Evolutionary conservation across 192 early-diverging fungal species (phyloP).

Genomic region (Mortierella alpina): DNA sequence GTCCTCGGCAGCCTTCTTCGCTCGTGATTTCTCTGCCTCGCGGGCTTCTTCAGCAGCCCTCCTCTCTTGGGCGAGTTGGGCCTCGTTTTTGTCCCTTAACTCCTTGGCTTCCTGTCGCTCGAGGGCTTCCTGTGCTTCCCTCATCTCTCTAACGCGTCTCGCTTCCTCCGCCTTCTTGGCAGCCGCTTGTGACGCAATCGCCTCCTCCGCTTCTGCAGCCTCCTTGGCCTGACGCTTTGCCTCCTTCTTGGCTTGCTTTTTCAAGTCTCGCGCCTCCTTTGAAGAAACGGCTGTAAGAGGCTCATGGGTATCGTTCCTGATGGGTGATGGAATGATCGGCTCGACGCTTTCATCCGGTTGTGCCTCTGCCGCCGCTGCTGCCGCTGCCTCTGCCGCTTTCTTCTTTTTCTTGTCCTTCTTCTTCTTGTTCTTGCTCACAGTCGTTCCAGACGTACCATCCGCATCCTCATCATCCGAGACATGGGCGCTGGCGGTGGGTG

Average conservation of each 20-base stretch:
- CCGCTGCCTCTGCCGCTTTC: constrained; percentile 16
- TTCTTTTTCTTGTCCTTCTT: constrained; percentile 56
- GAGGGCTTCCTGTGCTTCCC: constrained; percentile 35
- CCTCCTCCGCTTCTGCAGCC: constrained; percentile 35
- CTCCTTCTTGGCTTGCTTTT: constrained; percentile 51
- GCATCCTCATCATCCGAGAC: constrained; percentile 41
- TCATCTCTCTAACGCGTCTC: constrained; percentile 16
- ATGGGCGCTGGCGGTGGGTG: constrained; percentile 42
- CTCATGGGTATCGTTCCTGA: not conserved
- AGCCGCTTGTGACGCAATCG: constrained; percentile 16
- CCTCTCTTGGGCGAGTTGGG: constrained; percentile 17
- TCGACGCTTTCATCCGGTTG: not conserved
- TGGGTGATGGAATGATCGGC: not conserved
- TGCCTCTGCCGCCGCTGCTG: not conserved
- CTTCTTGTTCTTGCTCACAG: constrained; percentile 56
- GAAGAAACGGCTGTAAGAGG: constrained; percentile 15
- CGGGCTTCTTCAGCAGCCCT: constrained; percentile 34
- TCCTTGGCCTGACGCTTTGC: constrained; percentile 52
- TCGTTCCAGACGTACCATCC: not conserved
- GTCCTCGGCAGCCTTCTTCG: constrained; percentile 14
- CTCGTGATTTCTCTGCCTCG: constrained; percentile 10
- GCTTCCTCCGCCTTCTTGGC: constrained; percentile 31
- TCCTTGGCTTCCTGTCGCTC: constrained; percentile 45
- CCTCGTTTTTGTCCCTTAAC: constrained; percentile 15
- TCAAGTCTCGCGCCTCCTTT: constrained; percentile 34